Evolutionary conservation across 2,329 filamentous ascomycete species (phyloP).

Genomic region (Sclerotinia subarctica): DNA sequence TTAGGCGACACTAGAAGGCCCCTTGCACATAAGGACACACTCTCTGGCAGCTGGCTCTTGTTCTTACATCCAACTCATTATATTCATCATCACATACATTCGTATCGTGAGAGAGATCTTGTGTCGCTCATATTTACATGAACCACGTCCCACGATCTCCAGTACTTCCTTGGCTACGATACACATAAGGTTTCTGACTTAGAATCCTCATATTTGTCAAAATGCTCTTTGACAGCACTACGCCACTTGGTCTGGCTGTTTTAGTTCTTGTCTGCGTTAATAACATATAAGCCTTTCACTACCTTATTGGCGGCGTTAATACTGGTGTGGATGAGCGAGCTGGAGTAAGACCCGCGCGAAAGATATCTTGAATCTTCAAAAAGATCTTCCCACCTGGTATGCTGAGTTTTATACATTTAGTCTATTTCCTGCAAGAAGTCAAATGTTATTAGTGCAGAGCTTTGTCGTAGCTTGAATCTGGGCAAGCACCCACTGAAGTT

Average conservation of each 20-base stretch:
- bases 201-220: background rate
- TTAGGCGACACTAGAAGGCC: background rate
- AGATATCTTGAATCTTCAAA: slow-evolving; percentile 24
- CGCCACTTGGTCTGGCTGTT: background rate
- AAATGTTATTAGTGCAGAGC: background rate
- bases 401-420: background rate
- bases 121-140: background rate
- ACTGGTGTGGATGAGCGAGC: slow-evolving; percentile 21
- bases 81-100: background rate
- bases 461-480: no score
- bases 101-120: background rate
- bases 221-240: background rate
- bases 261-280: background rate
- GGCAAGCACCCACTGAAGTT: background rate
- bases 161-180: background rate
- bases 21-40: background rate
- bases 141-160: background rate
- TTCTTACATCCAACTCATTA: background rate
- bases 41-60: background rate
- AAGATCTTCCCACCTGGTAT: slow-evolving; percentile 21
- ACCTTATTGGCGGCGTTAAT: slow-evolving; percentile 20
- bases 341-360: slow-evolving; percentile 17
- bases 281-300: slow-evolving; percentile 2
- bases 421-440: background rate
- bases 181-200: background rate